These are phyloP conservation scores for Fusarium aywerte DNA, from an alignment of 2,329 filamentous ascomycete species.

Conservation along the genomic window DNA sequence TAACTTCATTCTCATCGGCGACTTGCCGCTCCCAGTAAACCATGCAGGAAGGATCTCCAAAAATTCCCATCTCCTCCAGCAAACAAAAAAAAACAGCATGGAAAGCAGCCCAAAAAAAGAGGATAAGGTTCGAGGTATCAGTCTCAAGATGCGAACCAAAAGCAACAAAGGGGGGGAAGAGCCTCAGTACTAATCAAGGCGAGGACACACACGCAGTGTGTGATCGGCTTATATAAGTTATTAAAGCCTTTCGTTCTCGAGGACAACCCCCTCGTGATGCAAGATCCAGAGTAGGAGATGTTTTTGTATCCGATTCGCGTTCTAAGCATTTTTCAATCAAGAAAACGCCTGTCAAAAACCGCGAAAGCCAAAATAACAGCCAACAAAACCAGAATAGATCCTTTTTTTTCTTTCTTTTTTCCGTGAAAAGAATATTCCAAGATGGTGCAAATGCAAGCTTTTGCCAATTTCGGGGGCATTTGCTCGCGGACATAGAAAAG, in stretches of 20 bases:
- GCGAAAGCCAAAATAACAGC: conserved; percentile 37
- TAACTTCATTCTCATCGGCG: conserved; percentile 45
- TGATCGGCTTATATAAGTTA: conserved; percentile 3
- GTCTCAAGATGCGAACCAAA: conserved; percentile 38
- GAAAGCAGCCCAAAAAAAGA: conserved; percentile 32
- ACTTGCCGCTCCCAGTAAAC: conserved; percentile 37
- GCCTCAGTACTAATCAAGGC: conserved; percentile 15
- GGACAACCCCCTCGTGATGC: not conserved
- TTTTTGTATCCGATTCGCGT: conserved; percentile 42
- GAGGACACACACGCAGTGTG: conserved; percentile 36
- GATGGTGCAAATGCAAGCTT: conserved; percentile 35
- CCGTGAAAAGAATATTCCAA: conserved; percentile 25
- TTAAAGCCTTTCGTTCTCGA: conserved; percentile 17
- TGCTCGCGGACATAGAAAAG: conserved; percentile 39
- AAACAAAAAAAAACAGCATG: conserved; percentile 36
- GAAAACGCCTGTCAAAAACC: conserved; percentile 36
- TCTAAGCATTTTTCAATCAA: conserved; percentile 38
- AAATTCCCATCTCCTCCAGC: conserved; percentile 33
- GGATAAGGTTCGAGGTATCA: conserved; percentile 37
- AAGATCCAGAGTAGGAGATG: conserved; percentile 37
- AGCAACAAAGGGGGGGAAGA: conserved; percentile 12
- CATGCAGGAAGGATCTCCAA: conserved; percentile 42
- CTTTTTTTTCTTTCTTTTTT: conserved; percentile 38
- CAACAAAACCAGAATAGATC: conserved; percentile 32
- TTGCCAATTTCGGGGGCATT: conserved; percentile 39